Percentiles rank a stretch among this genome's conserved stretches.
Conservation (phyloP, 225 moss, liverwort and hornwort species). For the Takakia lepidozioides region DNA sequence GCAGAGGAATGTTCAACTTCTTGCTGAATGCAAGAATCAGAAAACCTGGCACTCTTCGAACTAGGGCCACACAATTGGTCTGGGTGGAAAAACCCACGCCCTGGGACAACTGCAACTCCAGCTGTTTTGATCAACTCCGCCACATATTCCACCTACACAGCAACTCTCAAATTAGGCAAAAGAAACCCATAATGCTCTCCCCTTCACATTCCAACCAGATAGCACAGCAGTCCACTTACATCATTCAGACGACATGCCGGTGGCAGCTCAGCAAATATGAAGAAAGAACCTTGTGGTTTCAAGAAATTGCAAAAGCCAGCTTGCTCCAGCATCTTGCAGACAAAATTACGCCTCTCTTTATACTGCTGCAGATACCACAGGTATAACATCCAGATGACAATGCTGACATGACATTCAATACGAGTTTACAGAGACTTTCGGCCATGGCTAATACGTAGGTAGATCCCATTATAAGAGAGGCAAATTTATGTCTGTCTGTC, state of each 20-base stretch:
- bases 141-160: constrained; percentile 64
- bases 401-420: no score
- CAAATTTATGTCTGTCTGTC: no score
- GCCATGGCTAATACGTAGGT: no score
- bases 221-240: constrained; percentile 26
- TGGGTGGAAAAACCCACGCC: constrained; percentile 63
- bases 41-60: no score
- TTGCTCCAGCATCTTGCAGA: constrained; percentile 56
- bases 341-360: constrained; percentile 50
- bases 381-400: no score
- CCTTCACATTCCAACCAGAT: no score
- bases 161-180: background rate
- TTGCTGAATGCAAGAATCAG: no score
- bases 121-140: constrained; percentile 50
- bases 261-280: constrained; percentile 78
- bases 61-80: background rate
- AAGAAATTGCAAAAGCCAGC: constrained; percentile 57
- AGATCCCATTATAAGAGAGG: no score
- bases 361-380: constrained; percentile 38
- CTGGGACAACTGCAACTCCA: constrained; percentile 73
- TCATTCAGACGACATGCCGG: constrained; percentile 33
- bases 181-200: background rate
- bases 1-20: background rate
- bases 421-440: no score
- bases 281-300: constrained; percentile 83